Evolutionary conservation across 1,284 basidiomycete species (phyloP).

Genomic region (Volvariella surrecta): DNA sequence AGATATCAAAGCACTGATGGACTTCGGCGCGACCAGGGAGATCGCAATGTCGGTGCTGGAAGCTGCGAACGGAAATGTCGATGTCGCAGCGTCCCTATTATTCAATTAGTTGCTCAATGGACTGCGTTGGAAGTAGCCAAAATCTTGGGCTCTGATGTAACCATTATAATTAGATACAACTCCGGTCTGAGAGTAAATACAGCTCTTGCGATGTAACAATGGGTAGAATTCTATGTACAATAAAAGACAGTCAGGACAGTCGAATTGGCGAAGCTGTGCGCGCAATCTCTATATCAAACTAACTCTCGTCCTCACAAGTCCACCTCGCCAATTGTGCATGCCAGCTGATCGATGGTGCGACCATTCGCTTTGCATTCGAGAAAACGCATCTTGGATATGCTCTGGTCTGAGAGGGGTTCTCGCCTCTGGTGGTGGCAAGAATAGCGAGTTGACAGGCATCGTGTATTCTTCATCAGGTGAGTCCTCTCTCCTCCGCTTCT

Average conservation of each 20-base stretch:
- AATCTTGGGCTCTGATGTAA: conserved; percentile 11
- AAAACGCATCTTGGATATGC: conserved; percentile 85
- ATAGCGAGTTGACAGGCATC: conserved; percentile 62
- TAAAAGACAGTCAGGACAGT: conserved; percentile 1
- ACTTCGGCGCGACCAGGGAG: conserved; percentile 68
- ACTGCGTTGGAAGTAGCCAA: background rate
- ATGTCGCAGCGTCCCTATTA: conserved; percentile 82
- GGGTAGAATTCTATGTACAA: conserved; percentile 10
- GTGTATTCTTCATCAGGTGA: conserved; percentile 54
- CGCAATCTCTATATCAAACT: conserved; percentile 55
- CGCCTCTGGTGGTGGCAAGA: conserved; percentile 73
- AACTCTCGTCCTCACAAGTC: conserved; percentile 70
- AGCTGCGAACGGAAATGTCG: conserved; percentile 80
- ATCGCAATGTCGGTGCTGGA: conserved; percentile 72
- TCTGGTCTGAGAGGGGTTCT: conserved; percentile 70
- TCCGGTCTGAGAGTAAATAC: conserved; percentile 4
- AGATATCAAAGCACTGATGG: conserved; percentile 51
- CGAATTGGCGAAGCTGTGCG: too few relatives aligned
- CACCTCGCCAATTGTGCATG: conserved; percentile 83
- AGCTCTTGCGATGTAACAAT: conserved; percentile 11
- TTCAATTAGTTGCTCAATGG: conserved; percentile 39
- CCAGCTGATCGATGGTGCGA: conserved; percentile 71
- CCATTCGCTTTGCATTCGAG: conserved; percentile 82
- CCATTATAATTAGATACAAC: conserved; percentile 3
- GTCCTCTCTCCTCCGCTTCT: conserved; percentile 56